Percentiles rank a stretch among this genome's conserved stretches.
phyloP scores from a whole-genome alignment of 257 asterid genomes.

The Solanum lignicaule region DNA sequence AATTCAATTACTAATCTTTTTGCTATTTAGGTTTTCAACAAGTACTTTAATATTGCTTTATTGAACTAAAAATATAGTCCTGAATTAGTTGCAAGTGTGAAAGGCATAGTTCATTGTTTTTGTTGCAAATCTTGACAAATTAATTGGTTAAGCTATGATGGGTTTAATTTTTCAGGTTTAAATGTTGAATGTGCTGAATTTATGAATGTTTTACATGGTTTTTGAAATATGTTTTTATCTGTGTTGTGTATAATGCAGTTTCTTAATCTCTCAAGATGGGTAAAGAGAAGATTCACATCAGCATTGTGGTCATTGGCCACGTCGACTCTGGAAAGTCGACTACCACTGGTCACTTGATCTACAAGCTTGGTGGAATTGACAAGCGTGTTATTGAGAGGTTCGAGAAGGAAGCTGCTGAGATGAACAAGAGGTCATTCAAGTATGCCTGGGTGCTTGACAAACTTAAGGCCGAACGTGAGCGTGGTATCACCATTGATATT shows the following conservation, averaged over 20 bases:
- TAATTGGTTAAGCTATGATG: neutral
- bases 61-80: neutral
- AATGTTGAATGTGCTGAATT: neutral
- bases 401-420: conserved; percentile 84
- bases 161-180: neutral
- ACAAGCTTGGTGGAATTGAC: conserved; percentile 84
- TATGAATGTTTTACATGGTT: neutral
- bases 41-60: neutral
- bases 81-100: neutral
- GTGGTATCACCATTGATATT: conserved; percentile 82
- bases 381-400: conserved; percentile 84
- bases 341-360: conserved; percentile 47
- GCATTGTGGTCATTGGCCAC: conserved; percentile 39
- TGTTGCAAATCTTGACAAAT: neutral
- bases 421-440: conserved; percentile 86
- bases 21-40: neutral
- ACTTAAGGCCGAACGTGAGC: conserved; percentile 87
- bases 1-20: neutral
- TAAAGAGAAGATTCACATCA: conserved; percentile 34
- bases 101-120: neutral
- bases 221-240: neutral
- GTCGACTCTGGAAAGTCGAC: conserved; percentile 44
- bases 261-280: conserved; percentile 7
- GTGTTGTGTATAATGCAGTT: neutral
- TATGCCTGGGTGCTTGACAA: conserved; percentile 89